Percentiles rank a stretch among this genome's conserved stretches.
phyloP scores from a whole-genome alignment of 73 alveolate genomes.

The Blepharisma japonicum region DNA sequence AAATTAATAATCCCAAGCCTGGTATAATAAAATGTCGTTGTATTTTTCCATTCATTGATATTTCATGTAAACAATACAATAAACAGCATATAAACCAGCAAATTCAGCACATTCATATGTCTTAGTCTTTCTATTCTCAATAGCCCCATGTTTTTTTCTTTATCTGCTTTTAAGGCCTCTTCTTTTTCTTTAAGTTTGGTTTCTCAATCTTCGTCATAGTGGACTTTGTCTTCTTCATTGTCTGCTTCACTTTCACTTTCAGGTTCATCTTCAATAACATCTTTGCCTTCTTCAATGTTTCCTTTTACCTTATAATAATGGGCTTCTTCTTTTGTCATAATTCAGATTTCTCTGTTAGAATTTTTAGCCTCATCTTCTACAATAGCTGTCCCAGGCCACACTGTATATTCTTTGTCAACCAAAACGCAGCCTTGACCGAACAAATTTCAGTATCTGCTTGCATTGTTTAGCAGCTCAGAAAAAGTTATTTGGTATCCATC shows the following conservation, averaged over 20 bases:
- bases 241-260: not conserved
- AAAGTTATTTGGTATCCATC: not conserved
- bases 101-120: not conserved
- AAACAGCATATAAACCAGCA: not conserved
- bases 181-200: not conserved
- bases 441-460: conserved; percentile 20
- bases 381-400: not conserved
- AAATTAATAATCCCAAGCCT: not conserved
- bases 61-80: not conserved
- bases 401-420: not conserved
- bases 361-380: conserved; percentile 1
- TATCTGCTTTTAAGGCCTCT: not conserved
- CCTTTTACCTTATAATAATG: not conserved
- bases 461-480: not conserved
- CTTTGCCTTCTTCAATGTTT: conserved; percentile 2
- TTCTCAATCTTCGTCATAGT: not conserved
- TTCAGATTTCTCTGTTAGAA: not conserved
- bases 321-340: conserved; percentile 23
- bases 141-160: not conserved
- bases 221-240: not conserved
- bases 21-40: not conserved
- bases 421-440: not conserved
- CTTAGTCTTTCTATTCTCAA: not conserved
- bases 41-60: not conserved
- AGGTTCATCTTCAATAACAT: not conserved